Evolutionary conservation across 2,329 filamentous ascomycete species (phyloP).

Genomic region (Cyphellophora europaea): DNA sequence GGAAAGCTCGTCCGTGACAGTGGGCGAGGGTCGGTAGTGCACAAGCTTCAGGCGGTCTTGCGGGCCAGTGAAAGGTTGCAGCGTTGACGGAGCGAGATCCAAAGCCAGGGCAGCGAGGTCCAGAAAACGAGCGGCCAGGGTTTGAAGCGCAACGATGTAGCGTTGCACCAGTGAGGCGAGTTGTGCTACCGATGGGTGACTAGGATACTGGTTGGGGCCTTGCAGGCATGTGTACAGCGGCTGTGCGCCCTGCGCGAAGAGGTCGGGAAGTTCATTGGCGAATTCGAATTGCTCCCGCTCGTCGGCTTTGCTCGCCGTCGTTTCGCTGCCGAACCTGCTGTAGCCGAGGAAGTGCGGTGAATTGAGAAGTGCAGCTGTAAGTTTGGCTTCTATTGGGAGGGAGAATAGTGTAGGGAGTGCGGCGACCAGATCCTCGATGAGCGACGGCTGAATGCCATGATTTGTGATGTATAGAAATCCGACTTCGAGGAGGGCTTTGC

Average conservation of each 20-base stretch:
- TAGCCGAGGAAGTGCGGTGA: slow-evolving; percentile 55
- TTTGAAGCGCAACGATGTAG: slow-evolving; percentile 45
- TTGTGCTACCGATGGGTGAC: slow-evolving; percentile 19
- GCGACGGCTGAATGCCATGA: slow-evolving; percentile 14
- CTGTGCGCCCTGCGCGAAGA: slow-evolving; percentile 10
- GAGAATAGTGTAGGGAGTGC: slow-evolving; percentile 16
- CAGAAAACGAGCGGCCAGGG: slow-evolving; percentile 45
- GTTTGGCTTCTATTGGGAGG: slow-evolving; percentile 14
- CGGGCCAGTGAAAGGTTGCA: slow-evolving; percentile 44
- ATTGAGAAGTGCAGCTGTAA: slow-evolving; percentile 26
- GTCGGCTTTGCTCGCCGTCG: slow-evolving; percentile 44
- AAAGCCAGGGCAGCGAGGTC: slow-evolving; percentile 49
- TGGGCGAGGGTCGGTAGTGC: slow-evolving; percentile 27
- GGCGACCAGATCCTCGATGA: slow-evolving; percentile 12
- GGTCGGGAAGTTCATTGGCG: slow-evolving; percentile 41
- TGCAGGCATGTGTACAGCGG: slow-evolving; percentile 35
- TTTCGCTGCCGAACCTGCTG: slow-evolving; percentile 46
- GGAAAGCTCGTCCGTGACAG: slow-evolving; percentile 37
- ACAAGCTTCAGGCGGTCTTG: slow-evolving; percentile 45
- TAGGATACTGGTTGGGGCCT: slow-evolving; percentile 43
- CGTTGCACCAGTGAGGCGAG: slow-evolving; percentile 31
- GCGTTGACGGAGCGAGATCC: slow-evolving; percentile 36
- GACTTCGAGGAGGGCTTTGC: slow-evolving; percentile 16
- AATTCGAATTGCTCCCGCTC: slow-evolving; percentile 52
- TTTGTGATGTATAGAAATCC: slow-evolving; percentile 22